Percentiles rank a stretch among this genome's conserved stretches.
Conservation (phyloP, 768 basidiomycete species). For the Amanita rimosa region DNA sequence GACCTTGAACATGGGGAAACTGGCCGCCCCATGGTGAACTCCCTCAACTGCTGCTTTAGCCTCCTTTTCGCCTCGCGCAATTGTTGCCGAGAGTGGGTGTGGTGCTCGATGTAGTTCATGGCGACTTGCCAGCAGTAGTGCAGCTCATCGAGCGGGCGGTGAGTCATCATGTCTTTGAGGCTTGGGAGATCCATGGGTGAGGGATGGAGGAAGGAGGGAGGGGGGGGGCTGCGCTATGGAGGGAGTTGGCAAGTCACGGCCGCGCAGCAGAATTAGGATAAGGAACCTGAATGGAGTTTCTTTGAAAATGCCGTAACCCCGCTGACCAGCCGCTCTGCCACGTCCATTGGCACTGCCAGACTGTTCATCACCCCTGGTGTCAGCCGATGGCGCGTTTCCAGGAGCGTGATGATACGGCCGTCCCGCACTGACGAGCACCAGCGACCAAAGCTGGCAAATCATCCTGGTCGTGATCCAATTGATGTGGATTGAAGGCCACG, state of each 20-base stretch:
- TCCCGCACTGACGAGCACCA: not conserved
- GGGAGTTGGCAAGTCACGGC: not conserved
- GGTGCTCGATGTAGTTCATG: not conserved
- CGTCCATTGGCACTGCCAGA: not conserved
- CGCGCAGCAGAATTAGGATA: not conserved
- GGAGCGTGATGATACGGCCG: not conserved
- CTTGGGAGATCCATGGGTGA: not conserved
- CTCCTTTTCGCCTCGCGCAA: not conserved
- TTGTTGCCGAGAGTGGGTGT: not conserved
- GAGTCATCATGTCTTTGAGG: not conserved
- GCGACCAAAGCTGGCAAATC: not conserved
- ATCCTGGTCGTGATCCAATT: not conserved
- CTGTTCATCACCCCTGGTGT: not conserved
- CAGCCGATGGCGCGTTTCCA: not conserved
- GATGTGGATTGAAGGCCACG: not conserved
- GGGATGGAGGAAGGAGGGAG: not conserved
- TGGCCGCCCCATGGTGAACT: slow-evolving; percentile 1
- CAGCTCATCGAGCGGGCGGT: slow-evolving; percentile 2
- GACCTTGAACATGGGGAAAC: slow-evolving; percentile 3
- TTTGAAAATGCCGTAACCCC: slow-evolving; percentile 2
- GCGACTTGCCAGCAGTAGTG: slow-evolving; percentile 4
- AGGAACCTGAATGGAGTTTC: slow-evolving; percentile 1
- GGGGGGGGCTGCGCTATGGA: not conserved
- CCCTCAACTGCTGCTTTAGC: slow-evolving; percentile 2
- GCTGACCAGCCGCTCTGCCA: not conserved